phyloP scores from a whole-genome alignment of 257 asterid species.

The Solanum ahanhuiri region DNA sequence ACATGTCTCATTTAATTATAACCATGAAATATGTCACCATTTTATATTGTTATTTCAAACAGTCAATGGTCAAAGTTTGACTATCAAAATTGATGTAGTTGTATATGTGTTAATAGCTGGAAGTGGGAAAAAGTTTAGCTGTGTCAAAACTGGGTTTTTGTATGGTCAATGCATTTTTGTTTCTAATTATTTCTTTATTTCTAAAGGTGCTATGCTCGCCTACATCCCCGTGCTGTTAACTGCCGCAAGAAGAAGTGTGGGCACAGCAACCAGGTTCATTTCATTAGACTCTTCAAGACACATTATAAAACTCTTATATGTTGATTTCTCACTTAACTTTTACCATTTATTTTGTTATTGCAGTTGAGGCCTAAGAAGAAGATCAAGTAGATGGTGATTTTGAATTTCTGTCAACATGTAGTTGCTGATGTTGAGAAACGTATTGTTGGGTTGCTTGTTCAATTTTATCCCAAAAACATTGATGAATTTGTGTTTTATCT shows the following conservation, averaged over 20 bases:
- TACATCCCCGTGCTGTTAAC: constrained; percentile 8
- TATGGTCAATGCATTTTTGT: neutral
- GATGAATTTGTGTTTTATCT: neutral
- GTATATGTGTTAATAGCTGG: neutral
- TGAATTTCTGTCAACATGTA: neutral
- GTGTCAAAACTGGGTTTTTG: neutral
- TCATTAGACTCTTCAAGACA: neutral
- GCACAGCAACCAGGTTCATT: constrained; percentile 2
- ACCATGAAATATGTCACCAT: neutral
- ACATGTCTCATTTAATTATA: neutral
- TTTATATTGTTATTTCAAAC: neutral
- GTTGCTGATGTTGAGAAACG: neutral
- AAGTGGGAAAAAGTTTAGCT: neutral
- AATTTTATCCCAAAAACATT: neutral
- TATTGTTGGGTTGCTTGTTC: neutral
- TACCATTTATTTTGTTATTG: neutral
- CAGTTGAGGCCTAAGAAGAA: constrained; percentile 13
- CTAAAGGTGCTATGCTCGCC: constrained; percentile 4
- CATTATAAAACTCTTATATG: neutral
- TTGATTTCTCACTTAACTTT: neutral
- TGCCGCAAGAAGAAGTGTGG: constrained; percentile 11
- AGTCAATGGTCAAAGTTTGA: neutral
- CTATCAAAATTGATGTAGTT: neutral
- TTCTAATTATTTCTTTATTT: neutral
- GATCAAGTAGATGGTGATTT: constrained; percentile 3